Base-by-base conservation (phyloP, 345 rosid genomes). In the Atalantia buxifolia region DNA sequence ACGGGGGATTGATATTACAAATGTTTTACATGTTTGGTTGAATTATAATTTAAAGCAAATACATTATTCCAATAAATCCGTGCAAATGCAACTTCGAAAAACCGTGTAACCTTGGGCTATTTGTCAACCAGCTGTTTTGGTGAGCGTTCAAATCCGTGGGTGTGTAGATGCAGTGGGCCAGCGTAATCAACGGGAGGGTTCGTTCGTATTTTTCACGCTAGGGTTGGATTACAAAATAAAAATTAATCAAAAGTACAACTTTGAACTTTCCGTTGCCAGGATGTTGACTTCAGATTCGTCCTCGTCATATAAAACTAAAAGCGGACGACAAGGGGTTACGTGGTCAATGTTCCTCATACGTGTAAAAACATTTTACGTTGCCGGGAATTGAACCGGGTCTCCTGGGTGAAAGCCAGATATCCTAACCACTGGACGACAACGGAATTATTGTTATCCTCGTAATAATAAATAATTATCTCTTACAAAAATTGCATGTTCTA, bases 351-450 rank as follows among this genome's bases (percentile, higher is more conserved):
- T 9, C 12, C 13, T 40, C 13, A 0, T 2, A 40, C 13, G 50
- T 3, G 50, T 0, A 18, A 53, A 14, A 53, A 5, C 0, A 0
- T 88, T 0, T 80, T 89, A 90, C 88, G 83, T 80, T 89, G 89
- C 87, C 89, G 86, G 89, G 89, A 85, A 85, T 87, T 84, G 88
- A 89, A 86, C 92, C 88, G 89, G 87, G 86, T 87, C 90, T 81
- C 86, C 57, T 92, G 98, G 93, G 92, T 90, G 93, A 90, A 92
- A 91, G 96, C 94, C 95, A 91, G 91, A 86, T 70, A 92, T 92
- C 93, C 97, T 92, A 85, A 88, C 97, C 98, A 88, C 93, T 94
- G 94, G 95, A 91, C 97, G 91, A 91, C 93, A 92, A 84, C 85
- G 93, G 93, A 88, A 0, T 0, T 2, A 0, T 12, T 4, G 5